Percentiles rank a stretch among this genome's conserved stretches.
phyloP scores from a whole-genome alignment of 106 monocot species.

The Dioscorea zingiberensis region DNA sequence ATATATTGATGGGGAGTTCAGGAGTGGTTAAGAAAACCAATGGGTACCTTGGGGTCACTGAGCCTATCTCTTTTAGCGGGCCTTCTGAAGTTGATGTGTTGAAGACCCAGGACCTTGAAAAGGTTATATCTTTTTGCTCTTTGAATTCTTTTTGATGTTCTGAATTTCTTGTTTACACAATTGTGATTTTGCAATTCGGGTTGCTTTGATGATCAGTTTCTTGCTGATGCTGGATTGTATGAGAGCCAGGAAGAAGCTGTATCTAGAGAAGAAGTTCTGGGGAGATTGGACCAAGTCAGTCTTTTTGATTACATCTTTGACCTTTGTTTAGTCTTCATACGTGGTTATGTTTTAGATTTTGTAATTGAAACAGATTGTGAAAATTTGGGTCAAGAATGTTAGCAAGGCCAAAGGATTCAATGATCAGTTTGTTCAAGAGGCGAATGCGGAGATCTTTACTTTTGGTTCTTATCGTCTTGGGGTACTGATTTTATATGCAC shows the following conservation, averaged over 20 bases:
- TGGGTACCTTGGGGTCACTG: constrained; percentile 79
- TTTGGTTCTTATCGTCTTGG: constrained; percentile 96
- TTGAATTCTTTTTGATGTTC: neutral
- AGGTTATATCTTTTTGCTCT: constrained; percentile 40
- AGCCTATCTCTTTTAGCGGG: constrained; percentile 73
- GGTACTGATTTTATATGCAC: constrained; percentile 28
- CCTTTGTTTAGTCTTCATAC: neutral
- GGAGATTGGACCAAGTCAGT: constrained; percentile 80
- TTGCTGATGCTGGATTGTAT: constrained; percentile 76
- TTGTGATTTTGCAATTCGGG: constrained; percentile 4
- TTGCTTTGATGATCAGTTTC: constrained; percentile 48
- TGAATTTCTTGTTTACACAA: neutral
- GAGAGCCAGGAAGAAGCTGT: constrained; percentile 87
- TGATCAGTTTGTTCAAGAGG: constrained; percentile 92
- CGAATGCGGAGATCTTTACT: constrained; percentile 97
- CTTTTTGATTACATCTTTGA: neutral
- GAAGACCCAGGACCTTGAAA: constrained; percentile 76
- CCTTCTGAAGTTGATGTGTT: constrained; percentile 67
- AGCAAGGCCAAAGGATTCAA: constrained; percentile 84
- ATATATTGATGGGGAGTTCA: constrained; percentile 36
- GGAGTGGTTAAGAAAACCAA: constrained; percentile 30
- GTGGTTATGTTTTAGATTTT: neutral
- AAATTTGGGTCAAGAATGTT: constrained; percentile 86
- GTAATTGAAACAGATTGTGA: constrained; percentile 60
- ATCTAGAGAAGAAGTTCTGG: constrained; percentile 81